Base-by-base conservation (phyloP, 495 filamentous ascomycete genomes). In the Elasticomyces elasticus region DNA sequence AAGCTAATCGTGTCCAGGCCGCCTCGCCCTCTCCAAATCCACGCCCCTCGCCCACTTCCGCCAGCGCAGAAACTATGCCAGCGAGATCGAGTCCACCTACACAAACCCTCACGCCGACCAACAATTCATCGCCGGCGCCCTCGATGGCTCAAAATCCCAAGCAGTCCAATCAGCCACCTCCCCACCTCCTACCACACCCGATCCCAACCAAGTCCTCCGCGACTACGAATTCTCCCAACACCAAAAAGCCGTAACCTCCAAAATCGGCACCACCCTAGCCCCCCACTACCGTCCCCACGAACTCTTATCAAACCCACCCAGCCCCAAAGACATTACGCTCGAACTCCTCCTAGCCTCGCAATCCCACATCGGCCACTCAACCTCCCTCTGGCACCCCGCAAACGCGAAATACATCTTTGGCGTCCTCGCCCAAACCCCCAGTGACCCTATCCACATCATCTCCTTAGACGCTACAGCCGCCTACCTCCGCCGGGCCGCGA, bases 381-480 rank as follows among this genome's bases (percentile, higher is more conserved):
- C 86, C 1, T 88, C 89, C 43, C 80, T 89, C 52, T 98, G 92
- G 92, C 94, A 97, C 72, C 91, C 94, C 13, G 81, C 81, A 35
- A 98, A 97, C 74, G 82, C 87, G 46, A 83, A 87, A 35, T 97
- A 97, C 72, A 97, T 98, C 69, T 90, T 86, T 67, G 92, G 92
- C 63, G 82, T 94, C 56, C 80, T 91, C 19, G 58, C 52, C 20
- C 13, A 26, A 20, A 10, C 13, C 9, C 10, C 10, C 31, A 26
- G 52, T 10, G 79, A 89, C 51, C 87, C 84, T 44, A 84, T 95
- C 56, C 92, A 98, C 72, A 91, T 98, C 66, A 92, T 98, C 69
- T 85, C 81, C 10, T 81, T 96, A 1, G 92, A 97, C 64, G 71
- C 78, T 49, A 96, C 85, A 17, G 87, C 88, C 5, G 82, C 89